These are phyloP conservation scores for Saksenaea oblongispora DNA, from an alignment of 371 early-diverging fungal genomes.

Conservation along the genomic window DNA sequence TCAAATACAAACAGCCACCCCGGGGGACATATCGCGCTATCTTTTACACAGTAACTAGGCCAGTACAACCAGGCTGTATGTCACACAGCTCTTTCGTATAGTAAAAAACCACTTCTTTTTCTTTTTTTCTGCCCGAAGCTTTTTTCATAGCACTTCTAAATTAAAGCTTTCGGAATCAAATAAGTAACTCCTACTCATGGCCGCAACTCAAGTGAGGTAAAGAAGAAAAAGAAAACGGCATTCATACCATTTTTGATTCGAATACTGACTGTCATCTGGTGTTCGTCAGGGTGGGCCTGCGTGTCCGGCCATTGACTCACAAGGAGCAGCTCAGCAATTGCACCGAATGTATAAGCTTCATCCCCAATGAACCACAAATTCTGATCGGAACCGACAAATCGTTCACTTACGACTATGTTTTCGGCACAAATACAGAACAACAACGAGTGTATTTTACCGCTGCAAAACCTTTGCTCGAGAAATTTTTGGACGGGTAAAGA, in stretches of 20 bases:
- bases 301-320: slow-evolving; percentile 78
- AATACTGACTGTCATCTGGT: background rate
- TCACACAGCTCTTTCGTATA: background rate
- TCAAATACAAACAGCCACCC: slow-evolving; percentile 1
- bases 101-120: background rate
- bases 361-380: slow-evolving; percentile 69
- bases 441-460: slow-evolving; percentile 69
- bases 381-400: slow-evolving; percentile 70
- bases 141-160: background rate
- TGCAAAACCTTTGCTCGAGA: slow-evolving; percentile 75
- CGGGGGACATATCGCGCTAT: slow-evolving; percentile 4
- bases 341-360: slow-evolving; percentile 71
- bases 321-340: slow-evolving; percentile 77
- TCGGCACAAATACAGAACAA: slow-evolving; percentile 74
- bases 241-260: background rate
- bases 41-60: background rate
- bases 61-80: background rate
- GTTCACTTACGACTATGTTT: slow-evolving; percentile 91
- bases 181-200: background rate
- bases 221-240: too few relatives aligned
- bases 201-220: slow-evolving; percentile 7
- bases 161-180: background rate
- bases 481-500: slow-evolving; percentile 86
- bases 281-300: slow-evolving; percentile 70
- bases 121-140: background rate